A percentile compares a stretch with the other conserved stretches of the same genome.
Conservation (phyloP, 805 yeast genomes). For the Ogataea parapolymorpha region DNA sequence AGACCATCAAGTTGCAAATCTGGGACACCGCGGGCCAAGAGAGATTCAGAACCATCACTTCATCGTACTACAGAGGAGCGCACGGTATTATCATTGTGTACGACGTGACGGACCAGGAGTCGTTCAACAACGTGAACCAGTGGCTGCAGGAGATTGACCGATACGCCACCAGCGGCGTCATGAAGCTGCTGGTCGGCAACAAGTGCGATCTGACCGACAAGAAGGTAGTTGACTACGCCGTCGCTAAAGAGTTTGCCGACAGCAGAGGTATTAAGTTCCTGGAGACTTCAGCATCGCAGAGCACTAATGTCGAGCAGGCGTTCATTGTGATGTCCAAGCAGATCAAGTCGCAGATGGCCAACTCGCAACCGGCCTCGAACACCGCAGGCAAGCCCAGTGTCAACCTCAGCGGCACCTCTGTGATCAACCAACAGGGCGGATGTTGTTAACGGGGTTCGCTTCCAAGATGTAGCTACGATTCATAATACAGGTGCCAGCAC, state of each 20-base stretch:
- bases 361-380: conserved; percentile 43
- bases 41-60: conserved; percentile 94
- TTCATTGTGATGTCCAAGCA: conserved; percentile 98
- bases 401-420: conserved; percentile 68
- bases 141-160: conserved; percentile 99
- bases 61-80: conserved; percentile 97
- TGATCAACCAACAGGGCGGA: conserved; percentile 40
- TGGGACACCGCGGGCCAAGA: conserved; percentile 99
- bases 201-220: conserved; percentile 92
- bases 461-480: conserved; percentile 8
- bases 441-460: conserved; percentile 40
- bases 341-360: conserved; percentile 92
- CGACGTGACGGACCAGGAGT: conserved; percentile 96
- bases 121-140: conserved; percentile 93
- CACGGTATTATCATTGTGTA: conserved; percentile 97
- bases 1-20: conserved; percentile 94
- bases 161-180: conserved; percentile 96
- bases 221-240: conserved; percentile 92
- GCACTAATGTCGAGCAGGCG: conserved; percentile 97
- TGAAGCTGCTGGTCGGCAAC: conserved; percentile 93
- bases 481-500: conserved; percentile 7
- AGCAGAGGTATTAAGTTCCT: conserved; percentile 90
- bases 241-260: conserved; percentile 97
- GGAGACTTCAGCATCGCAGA: conserved; percentile 93
- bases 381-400: conserved; percentile 56